These are phyloP conservation scores for Hirsutella thompsonii DNA, from an alignment of 2,329 filamentous ascomycete genomes.

Conservation along the genomic window DNA sequence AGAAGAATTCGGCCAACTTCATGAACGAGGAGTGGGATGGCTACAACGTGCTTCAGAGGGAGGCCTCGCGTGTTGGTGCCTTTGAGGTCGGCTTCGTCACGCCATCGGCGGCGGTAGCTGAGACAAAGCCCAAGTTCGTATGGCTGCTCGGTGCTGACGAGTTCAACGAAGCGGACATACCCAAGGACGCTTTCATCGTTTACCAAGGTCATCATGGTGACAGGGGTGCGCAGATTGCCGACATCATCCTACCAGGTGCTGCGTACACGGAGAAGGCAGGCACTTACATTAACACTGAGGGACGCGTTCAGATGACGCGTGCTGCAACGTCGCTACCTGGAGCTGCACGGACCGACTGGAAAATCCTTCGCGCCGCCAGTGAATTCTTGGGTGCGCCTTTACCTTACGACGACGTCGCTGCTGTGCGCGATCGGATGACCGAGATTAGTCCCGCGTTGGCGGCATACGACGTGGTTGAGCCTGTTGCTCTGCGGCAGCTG, in stretches of 20 bases:
- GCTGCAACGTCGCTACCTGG: conserved; percentile 81
- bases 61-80: conserved; percentile 82
- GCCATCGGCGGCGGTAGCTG: conserved; percentile 66
- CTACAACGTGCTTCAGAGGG: conserved; percentile 91
- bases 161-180: conserved; percentile 71
- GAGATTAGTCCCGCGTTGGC: conserved; percentile 87
- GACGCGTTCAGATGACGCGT: conserved; percentile 86
- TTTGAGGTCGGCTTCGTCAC: conserved; percentile 93
- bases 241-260: conserved; percentile 84
- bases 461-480: conserved; percentile 84
- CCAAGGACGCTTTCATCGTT: conserved; percentile 90
- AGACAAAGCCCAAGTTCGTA: conserved; percentile 84
- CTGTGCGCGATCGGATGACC: conserved; percentile 82
- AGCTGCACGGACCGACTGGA: conserved; percentile 92
- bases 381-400: conserved; percentile 83
- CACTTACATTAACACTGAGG: conserved; percentile 97
- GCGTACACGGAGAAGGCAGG: conserved; percentile 95
- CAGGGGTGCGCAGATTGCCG: conserved; percentile 79
- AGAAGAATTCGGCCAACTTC: conserved; percentile 87
- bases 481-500: conserved; percentile 57
- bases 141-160: conserved; percentile 97
- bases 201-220: conserved; percentile 99
- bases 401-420: conserved; percentile 85
- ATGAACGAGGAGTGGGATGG: conserved; percentile 87
- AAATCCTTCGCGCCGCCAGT: conserved; percentile 86